Conservation (phyloP, 306 rosid species). For the Parietaria judaica region DNA sequence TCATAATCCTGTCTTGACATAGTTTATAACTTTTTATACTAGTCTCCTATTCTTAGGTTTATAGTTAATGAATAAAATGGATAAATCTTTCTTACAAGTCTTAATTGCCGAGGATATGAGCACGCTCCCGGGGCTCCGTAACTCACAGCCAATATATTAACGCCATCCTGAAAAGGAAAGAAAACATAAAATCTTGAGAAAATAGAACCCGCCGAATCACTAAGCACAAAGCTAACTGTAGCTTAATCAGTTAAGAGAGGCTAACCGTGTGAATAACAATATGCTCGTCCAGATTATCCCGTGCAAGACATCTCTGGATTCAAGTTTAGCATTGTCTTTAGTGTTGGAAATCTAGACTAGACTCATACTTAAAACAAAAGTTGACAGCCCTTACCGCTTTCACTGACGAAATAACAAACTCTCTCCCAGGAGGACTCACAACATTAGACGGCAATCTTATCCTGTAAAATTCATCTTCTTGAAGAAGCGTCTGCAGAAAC, state of each 20-base stretch:
- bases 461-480: conserved; percentile 73
- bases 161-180: conserved; percentile 62
- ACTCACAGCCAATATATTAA: conserved; percentile 72
- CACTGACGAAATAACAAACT: conserved; percentile 63
- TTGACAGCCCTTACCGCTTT: conserved; percentile 60
- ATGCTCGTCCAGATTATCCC: conserved; percentile 83
- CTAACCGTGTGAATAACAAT: conserved; percentile 78
- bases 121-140: conserved; percentile 86
- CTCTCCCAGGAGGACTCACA: conserved; percentile 58
- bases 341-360: conserved; percentile 8
- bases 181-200: background rate
- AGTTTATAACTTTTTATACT: background rate
- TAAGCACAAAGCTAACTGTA: background rate
- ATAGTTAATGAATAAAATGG: conserved; percentile 16
- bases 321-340: conserved; percentile 13
- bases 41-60: conserved; percentile 10
- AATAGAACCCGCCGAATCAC: background rate
- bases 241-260: conserved; percentile 10
- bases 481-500: conserved; percentile 47
- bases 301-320: conserved; percentile 86
- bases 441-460: conserved; percentile 83
- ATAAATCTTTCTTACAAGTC: conserved; percentile 43
- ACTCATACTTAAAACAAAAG: background rate
- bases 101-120: conserved; percentile 71
- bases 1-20: background rate